Base-by-base conservation (phyloP, 2,329 filamentous ascomycete genomes). In the Phaeoacremonium minimum region DNA sequence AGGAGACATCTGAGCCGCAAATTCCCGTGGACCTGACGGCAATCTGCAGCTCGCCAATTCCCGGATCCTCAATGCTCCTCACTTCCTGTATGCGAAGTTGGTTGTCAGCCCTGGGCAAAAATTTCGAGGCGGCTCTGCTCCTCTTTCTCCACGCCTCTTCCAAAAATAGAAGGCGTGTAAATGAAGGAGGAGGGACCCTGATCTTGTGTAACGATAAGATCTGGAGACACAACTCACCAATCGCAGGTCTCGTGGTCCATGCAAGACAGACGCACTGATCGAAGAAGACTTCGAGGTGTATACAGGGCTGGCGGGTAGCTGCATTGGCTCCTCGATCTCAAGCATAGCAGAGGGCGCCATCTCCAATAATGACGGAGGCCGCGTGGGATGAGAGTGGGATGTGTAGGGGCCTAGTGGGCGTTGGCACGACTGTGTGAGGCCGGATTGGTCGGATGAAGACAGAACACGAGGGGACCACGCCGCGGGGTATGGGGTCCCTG, bases 1-100 rank as follows among this genome's bases (percentile, higher is more conserved):
- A 85, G 36, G 77, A 78, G 36, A 84, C 74, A 57, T 85, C 81
- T 7, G 79, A 84, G 38, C 81, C 81, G 55, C 81, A 85, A 48
- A 85, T 79, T 26, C 81, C 80, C 16, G 81, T 85, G 6, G 75
- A 71, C 49, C 74, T 75, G 56, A 85, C 68, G 47, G 76, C 69
- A 49, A 85, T 71, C 57, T 85, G 81, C 37, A 85, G 67, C 52
- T 85, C 79, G 37, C 68, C 71, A 17, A 50, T 44, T 16, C 51
- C 56, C 6, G 71, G 71, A 7, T 66, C 61, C 30, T 69, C 63
- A 22, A 79, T 66, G 26, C 39, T 67, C 50, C 71, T 64, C 29
- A 57, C 56, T 57, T 79, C 74, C 75, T 78, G 44, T 34, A 38
- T 11, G 14, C 12, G 16, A 12, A 28, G 26, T 15, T 28, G 6